Conservation (phyloP, 1,139 yeast species). For the Hemisphaericaspora xylofermentans region DNA sequence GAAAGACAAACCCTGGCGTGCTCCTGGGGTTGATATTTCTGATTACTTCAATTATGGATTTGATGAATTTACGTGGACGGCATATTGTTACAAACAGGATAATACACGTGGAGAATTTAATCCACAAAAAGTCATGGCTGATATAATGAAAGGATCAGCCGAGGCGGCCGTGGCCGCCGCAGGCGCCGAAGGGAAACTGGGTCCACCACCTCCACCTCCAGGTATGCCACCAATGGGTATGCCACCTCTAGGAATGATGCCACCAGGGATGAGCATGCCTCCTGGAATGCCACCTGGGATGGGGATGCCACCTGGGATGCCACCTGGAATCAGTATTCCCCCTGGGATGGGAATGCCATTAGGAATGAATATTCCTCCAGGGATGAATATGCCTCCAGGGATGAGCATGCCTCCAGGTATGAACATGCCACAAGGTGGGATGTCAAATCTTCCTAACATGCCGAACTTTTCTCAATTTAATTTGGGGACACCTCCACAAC, state of each 20-base stretch:
- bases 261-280: constrained; percentile 25
- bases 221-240: constrained; percentile 17
- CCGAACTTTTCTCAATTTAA: constrained; percentile 12
- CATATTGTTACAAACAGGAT: constrained; percentile 88
- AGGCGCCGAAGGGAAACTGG: neutral
- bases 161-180: constrained; percentile 9
- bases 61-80: constrained; percentile 95
- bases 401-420: constrained; percentile 24
- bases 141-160: constrained; percentile 38
- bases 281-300: constrained; percentile 15
- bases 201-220: constrained; percentile 8
- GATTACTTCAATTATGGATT: constrained; percentile 96
- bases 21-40: constrained; percentile 91
- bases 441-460: constrained; percentile 24
- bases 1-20: constrained; percentile 96
- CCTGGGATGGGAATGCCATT: constrained; percentile 20
- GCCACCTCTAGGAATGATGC: constrained; percentile 16
- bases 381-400: constrained; percentile 21
- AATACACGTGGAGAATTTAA: constrained; percentile 76
- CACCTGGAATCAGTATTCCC: constrained; percentile 11
- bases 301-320: constrained; percentile 12
- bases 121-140: constrained; percentile 52
- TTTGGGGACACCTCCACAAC: constrained; percentile 1
- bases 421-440: constrained; percentile 22
- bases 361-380: constrained; percentile 18